These are phyloP conservation scores for Psidium friedrichsthalianum DNA, from an alignment of 345 rosid genomes.

Conservation along the genomic window DNA sequence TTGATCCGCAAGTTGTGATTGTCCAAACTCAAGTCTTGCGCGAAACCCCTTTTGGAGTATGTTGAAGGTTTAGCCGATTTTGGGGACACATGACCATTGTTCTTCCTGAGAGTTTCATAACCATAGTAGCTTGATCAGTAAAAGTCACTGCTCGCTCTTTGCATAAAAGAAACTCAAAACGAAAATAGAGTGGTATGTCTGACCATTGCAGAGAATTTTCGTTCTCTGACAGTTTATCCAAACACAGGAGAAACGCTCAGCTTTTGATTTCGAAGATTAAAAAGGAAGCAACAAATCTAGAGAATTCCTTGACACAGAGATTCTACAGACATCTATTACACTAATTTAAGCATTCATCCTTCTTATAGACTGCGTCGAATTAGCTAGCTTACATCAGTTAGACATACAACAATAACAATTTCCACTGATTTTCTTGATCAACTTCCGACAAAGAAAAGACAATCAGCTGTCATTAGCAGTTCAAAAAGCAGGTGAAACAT, in stretches of 20 bases:
- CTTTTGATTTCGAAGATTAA: background rate
- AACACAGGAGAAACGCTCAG: background rate
- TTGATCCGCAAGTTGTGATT: constrained; percentile 15
- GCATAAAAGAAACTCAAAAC: background rate
- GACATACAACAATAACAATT: background rate
- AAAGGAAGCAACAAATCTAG: background rate
- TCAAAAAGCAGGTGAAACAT: background rate
- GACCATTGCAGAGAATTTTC: background rate
- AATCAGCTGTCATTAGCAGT: background rate
- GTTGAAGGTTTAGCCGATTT: constrained; percentile 2
- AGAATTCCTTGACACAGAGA: background rate
- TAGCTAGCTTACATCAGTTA: background rate
- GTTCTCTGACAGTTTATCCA: background rate
- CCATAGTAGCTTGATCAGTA: background rate
- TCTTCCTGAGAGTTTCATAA: constrained; percentile 3
- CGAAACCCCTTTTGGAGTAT: constrained; percentile 14
- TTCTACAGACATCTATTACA: background rate
- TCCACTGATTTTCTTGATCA: background rate
- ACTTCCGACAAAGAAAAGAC: background rate
- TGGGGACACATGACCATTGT: constrained; percentile 2
- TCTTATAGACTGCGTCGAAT: background rate
- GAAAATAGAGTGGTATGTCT: background rate
- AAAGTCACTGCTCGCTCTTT: background rate
- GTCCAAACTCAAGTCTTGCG: constrained; percentile 17
- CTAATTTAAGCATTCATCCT: background rate